Base-by-base conservation (phyloP, 306 rosid species). In the Lathyrus aphaca region DNA sequence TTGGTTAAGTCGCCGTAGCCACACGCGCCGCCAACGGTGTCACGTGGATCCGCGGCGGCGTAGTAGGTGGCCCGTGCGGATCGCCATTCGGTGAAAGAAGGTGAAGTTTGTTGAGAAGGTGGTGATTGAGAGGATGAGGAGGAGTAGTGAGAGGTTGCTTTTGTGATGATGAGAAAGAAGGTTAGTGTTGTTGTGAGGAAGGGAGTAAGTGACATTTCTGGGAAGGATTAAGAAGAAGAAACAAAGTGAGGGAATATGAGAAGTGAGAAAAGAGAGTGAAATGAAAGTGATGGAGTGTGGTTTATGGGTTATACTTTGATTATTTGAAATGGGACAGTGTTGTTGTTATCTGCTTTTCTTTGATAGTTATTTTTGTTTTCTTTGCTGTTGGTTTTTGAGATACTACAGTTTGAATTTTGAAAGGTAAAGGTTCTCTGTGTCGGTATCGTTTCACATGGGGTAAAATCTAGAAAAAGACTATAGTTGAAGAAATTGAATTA, bases 41-140 rank as follows among this genome's bases (percentile, higher is more conserved):
- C 98, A 0, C 97, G 86, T 23, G 96, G 98, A 82, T 93, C 96
- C 5, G 72, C 66, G 12, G 96, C 91, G 4, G 96, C 97, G 87
- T 90, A 93, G 91, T 82, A 90, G 55, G 98, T 93, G 63, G 98
- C 98, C 15, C 79, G 93, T 0, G 96, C 98, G 10, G 96, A 80
- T 81, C 82, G 83, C 98, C 98, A 93, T 44, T 88, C 96, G 9
- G 83, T 32, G 56, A 74, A 80, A 0, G 90, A 18, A 0, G 83
- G 60, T 4, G 88, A 25, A 0, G 72, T 1, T 30, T 65, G 39
- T 1, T n/a, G 59, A 56, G 73, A 46, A 0, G 78, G 46, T 3
- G 77, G 29, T 0, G 77, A 10, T 3, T 54, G n/a, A 0, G 74
- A 56, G 5, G 81, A 49, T 2, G 78, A 76, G 0, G 84, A 79